Conservation (phyloP, 345 rosid genomes). For the Euclidium syriacum region DNA sequence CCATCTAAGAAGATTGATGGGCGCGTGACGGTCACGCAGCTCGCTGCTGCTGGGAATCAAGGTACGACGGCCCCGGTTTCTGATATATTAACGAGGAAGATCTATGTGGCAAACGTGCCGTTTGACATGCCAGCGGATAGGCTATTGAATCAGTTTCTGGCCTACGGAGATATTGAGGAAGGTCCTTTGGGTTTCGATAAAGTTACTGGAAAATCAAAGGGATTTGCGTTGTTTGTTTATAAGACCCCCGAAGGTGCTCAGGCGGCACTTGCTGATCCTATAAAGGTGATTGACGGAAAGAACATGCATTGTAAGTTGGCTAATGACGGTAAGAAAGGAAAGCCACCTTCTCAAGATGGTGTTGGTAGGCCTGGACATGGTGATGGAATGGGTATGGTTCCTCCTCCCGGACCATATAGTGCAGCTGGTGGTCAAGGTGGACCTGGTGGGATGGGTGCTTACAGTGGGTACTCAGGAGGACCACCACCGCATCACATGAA, state of each 20-base stretch:
- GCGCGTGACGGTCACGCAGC: conserved; percentile 73
- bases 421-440: conserved; percentile 39
- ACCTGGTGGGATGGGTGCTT: conserved; percentile 32
- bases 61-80: conserved; percentile 29
- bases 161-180: conserved; percentile 81
- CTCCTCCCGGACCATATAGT: conserved; percentile 41
- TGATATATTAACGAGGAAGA: conserved; percentile 68
- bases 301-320: conserved; percentile 71
- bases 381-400: conserved; percentile 62
- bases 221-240: conserved; percentile 78
- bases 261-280: conserved; percentile 66
- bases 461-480: conserved; percentile 45
- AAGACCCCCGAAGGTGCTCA: conserved; percentile 79
- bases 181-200: conserved; percentile 91
- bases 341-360: conserved; percentile 42
- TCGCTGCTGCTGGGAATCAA: conserved; percentile 71
- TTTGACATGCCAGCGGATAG: conserved; percentile 66
- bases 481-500: conserved; percentile 51
- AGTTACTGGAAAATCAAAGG: conserved; percentile 78
- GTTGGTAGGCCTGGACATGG: conserved; percentile 37
- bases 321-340: conserved; percentile 69
- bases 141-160: conserved; percentile 46
- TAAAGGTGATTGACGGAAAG: conserved; percentile 65
- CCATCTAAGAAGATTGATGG: conserved; percentile 85
- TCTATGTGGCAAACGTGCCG: conserved; percentile 76